Evolutionary conservation across 495 filamentous ascomycete species (phyloP), one percentile per base, ranked within the genome.

Genomic region (Sporormia fimetaria): DNA sequence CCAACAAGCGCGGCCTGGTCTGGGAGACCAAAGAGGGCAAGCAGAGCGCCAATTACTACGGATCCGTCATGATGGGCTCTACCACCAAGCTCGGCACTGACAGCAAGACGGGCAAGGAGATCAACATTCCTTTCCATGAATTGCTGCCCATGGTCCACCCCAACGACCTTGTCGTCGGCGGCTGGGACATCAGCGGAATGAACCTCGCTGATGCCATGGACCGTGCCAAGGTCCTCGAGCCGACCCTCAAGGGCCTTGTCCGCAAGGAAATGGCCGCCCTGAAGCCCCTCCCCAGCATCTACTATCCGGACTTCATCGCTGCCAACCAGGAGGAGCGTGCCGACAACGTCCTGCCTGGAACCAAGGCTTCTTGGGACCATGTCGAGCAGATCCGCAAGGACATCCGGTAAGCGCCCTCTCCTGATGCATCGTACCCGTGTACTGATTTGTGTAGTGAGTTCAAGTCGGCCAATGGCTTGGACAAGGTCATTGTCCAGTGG

Each of bases 301-400:
- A 96, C 75, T 98, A 98, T 59, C 90, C 90, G 3, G 90, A 98
- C 64, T 98, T 96, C 70, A 98, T 98, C 57, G 90, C 90, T 45
- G 81, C 90, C 63, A 98, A 98, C 69, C 90, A 98, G 70, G 88
- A 87, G 63, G 87, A 87, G 54, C 84, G 90, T 58, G 90, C 92
- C 43, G 85, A 98, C 67, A 96, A 98, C 55, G 49, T 92, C 42
- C 63, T 96, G 30, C 65, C 80, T 42, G 90, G 90, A 24, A 70
- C 71, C 61, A 92, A 93, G 69, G 86, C 83, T 44, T 80, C 62
- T 60, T 74, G 64, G 65, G 87, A 73, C 26, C 90, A 98, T 61
- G 83, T 96, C 14, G 87, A 95, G 68, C 77, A 84, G 57, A 81
- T 98, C 59, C 86, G 87, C 64, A 74, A 83, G 65, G 88, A 98